Evolutionary conservation across 805 yeast genomes (phyloP).

Genomic region (Debaryomyces tyrocola): DNA sequence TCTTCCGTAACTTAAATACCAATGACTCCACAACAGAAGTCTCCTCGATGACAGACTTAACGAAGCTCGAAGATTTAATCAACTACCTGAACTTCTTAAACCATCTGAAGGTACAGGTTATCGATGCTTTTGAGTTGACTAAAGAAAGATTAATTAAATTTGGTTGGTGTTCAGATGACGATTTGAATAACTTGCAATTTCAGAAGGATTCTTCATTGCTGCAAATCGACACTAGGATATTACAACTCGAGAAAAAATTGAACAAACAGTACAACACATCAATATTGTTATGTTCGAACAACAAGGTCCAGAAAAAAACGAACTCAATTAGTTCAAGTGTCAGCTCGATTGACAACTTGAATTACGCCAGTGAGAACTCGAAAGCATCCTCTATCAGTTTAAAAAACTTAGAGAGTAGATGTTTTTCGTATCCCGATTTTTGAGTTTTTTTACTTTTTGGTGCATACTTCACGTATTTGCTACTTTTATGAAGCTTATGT

Average conservation of each 20-base stretch:
- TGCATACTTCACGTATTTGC: too few species aligned
- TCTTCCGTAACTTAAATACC: slow-evolving; percentile 24
- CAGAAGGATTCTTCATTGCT: slow-evolving; percentile 37
- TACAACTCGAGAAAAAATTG: slow-evolving; percentile 38
- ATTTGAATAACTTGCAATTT: slow-evolving; percentile 37
- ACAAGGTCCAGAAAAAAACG: slow-evolving; percentile 6
- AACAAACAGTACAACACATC: slow-evolving; percentile 28
- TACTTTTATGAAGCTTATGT: too few species aligned
- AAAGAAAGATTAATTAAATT: slow-evolving; percentile 29
- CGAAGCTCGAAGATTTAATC: slow-evolving; percentile 22
- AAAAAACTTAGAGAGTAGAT: slow-evolving; percentile 33
- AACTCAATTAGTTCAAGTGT: not conserved
- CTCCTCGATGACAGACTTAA: slow-evolving; percentile 21
- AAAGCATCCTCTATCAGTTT: slow-evolving; percentile 20
- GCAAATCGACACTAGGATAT: slow-evolving; percentile 38
- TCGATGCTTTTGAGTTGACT: slow-evolving; percentile 34
- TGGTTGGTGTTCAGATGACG: slow-evolving; percentile 46
- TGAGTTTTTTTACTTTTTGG: not conserved
- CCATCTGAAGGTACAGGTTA: slow-evolving; percentile 32
- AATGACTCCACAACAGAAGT: slow-evolving; percentile 3
- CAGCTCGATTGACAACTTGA: not conserved
- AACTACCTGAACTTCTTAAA: slow-evolving; percentile 32
- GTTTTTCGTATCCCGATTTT: slow-evolving; percentile 23
- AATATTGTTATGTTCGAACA: slow-evolving; percentile 12
- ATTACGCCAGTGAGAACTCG: slow-evolving; percentile 1